Base-by-base conservation (phyloP, 2,329 filamentous ascomycete genomes). In the Aspergillus versicolor region DNA sequence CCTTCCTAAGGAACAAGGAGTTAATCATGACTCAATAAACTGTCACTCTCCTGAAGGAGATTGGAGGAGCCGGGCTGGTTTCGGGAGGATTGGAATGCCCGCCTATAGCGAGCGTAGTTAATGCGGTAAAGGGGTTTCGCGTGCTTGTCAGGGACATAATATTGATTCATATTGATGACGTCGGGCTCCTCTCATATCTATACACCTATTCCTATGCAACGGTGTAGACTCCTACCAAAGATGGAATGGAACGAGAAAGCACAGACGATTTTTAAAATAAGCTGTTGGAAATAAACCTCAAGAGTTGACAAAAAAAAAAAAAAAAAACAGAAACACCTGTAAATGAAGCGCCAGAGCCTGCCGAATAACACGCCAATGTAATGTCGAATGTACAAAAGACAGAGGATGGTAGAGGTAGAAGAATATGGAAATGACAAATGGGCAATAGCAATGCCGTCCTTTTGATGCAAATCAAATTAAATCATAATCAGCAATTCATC, bases 401-500 rank as follows among this genome's bases (percentile, higher is more conserved):
- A 50, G 11, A 21, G 11, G 17, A 6, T 34, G 17, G 27, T 34
- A 22, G 46, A 52, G 52, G 42, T 17, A 55, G 32, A 32, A 47
- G 38, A 37, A 48, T 27, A 51, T 21, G 49, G 34, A 19, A 27
- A 42, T 46, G 46, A 48, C 41, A 57, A 56, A 30, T 30, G 7
- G 21, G 52, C 22, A 41, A 49, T 24, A 38, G 37, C 43, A 63
- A 30, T 30, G 57, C 60, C 50, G 13, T 30, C 27, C 34, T 47
- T 34, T 47, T 15, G 24, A 56, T 58, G 51, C 45, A 48, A 47
- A 55, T 55, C 41, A 51, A 42, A 63, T 58, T 81, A 96, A 73
- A 96, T 80, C 66, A 96, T 84, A 74, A 96, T 93, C 9, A 86
- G 87, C 73, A 97, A 73, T 77, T 97, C 92, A 42, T 88, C 85